Conservation (phyloP, 441 rosid genomes). For the Adansonia grandidieri region DNA sequence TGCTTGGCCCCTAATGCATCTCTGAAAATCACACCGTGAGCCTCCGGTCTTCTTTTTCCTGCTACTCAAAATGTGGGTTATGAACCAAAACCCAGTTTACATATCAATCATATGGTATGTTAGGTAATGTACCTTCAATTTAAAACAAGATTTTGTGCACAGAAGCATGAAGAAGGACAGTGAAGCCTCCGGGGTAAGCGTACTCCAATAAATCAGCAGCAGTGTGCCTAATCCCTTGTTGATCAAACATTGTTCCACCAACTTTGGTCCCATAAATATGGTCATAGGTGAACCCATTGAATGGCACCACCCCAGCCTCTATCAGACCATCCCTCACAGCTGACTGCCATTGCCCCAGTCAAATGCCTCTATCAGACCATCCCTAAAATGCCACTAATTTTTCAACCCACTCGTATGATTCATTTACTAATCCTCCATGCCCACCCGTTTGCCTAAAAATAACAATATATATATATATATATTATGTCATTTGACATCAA, state of each 20-base stretch:
- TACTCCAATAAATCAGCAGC: constrained; percentile 76
- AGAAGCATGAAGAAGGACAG: constrained; percentile 68
- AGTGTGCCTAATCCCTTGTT: constrained; percentile 62
- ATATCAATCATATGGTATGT: not conserved
- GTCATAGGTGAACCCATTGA: constrained; percentile 86
- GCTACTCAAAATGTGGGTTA: not conserved
- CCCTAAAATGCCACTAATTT: constrained; percentile 61
- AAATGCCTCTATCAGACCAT: constrained; percentile 76
- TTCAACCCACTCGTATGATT: constrained; percentile 86
- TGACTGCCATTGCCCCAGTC: constrained; percentile 73
- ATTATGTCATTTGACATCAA: not conserved
- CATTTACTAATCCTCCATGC: constrained; percentile 68
- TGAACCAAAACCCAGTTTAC: not conserved
- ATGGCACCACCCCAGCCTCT: constrained; percentile 68
- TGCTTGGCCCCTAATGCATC: constrained; percentile 57
- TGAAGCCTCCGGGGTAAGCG: constrained; percentile 60
- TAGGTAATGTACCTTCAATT: constrained; percentile 42
- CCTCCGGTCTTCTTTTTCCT: constrained; percentile 54
- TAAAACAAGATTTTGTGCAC: constrained; percentile 60
- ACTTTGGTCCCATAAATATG: constrained; percentile 86
- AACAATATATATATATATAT: not conserved
- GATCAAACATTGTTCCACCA: constrained; percentile 85
- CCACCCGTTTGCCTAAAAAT: constrained; percentile 58
- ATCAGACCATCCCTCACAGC: constrained; percentile 79
- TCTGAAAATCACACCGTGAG: constrained; percentile 64